Base-by-base conservation (phyloP, 805 yeast species). In the Gaillardinia entomophila region DNA sequence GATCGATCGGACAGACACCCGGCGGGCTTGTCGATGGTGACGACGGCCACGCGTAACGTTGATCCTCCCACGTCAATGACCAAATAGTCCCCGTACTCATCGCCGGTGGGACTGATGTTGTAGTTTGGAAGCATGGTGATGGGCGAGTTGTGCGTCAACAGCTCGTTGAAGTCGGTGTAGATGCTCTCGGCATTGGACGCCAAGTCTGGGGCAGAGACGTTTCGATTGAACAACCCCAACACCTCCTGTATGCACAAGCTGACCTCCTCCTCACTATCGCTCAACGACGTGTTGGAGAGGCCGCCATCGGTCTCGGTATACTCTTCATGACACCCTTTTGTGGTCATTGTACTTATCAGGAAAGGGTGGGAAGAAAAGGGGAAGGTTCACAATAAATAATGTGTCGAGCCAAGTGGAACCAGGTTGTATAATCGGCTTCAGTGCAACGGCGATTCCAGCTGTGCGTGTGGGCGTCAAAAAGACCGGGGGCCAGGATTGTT, bases 31-130 rank as follows among this genome's bases (percentile, higher is more conserved):
- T 45, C 51, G n/a, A 66, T 59, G 14, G 48, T 35, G 8, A 66
- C 53, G 20, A 64, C 60, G 2, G 70, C 60, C 3, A 68, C 53
- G 22, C 79, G 55, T 14, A 75, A 49, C 1, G 79, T 75, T 1
- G 75, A 68, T 2, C 82, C 82, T 4, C 82, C 82, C 30, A 75
- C 51, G 40, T 75, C 82, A n/a, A 75, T 54, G 14, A 59, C 71
- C 47, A 66, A 59, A 52, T 37, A 71, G 25, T 62, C 52, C 17
- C 70, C 71, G 27, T 33, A 30, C 57, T 26, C 58, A 13, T 45
- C 28, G 5, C 71, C 71, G 2, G 64, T 52, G 20, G 70, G 68
- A 24, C 38, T 37, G 25, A 64, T 61, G 36, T 58, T 54, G 41
- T 46, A 56, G 42, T 60, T 62, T 20, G 71, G 68, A 22, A 65